These are phyloP conservation scores for Apophysomyces variabilis DNA, from an alignment of 371 early-diverging fungal genomes.

Conservation along the genomic window DNA sequence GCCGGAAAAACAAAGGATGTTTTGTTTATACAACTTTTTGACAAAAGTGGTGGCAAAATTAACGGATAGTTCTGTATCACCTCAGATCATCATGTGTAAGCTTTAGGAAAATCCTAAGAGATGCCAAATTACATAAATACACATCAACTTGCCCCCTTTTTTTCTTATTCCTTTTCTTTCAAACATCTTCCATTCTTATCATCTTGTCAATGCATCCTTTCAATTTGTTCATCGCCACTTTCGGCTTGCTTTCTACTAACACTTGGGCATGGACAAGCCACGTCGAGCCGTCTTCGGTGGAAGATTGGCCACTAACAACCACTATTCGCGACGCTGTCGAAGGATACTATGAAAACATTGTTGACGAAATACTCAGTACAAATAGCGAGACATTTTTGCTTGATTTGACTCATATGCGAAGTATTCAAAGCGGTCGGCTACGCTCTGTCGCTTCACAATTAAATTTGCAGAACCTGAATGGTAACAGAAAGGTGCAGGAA, in stretches of 20 bases:
- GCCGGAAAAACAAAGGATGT: not conserved
- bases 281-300: not conserved
- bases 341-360: slow-evolving; percentile 34
- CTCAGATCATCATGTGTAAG: not conserved
- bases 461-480: slow-evolving; percentile 17
- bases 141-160: not conserved
- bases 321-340: slow-evolving; percentile 24
- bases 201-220: not conserved
- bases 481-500: slow-evolving; percentile 16
- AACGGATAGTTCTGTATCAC: not conserved
- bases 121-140: slow-evolving; percentile 2
- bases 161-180: slow-evolving; percentile 5
- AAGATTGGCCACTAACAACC: slow-evolving; percentile 15
- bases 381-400: slow-evolving; percentile 40
- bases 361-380: slow-evolving; percentile 35
- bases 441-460: slow-evolving; percentile 16
- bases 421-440: slow-evolving; percentile 4
- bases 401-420: slow-evolving; percentile 28
- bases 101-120: not conserved
- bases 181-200: too few relatives aligned
- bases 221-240: not conserved
- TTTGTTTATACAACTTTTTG: slow-evolving; percentile 3
- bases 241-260: not conserved
- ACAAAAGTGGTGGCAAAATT: not conserved
- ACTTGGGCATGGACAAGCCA: not conserved